Evolutionary conservation across 164 flowering plant species (phyloP).

Genomic region (Nymphaea colorata): DNA sequence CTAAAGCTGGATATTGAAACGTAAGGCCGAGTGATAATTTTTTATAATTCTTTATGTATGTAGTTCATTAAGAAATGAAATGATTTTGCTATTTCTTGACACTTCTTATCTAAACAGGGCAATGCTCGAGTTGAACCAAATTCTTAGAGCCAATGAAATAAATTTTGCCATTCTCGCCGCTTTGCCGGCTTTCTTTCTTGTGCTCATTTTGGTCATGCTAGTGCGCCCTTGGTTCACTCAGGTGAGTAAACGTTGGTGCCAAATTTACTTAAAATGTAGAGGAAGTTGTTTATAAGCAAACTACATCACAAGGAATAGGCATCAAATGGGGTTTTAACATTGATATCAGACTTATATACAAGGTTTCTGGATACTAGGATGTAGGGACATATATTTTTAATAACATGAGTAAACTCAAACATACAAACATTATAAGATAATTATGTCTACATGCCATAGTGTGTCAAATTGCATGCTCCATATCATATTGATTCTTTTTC

Average conservation of each 20-base stretch:
- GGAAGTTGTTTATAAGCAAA: no score
- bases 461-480: no score
- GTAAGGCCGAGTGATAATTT: constrained; percentile 34
- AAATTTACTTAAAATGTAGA: no score
- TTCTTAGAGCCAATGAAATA: constrained; percentile 91
- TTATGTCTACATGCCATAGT: no score
- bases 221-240: constrained; percentile 67
- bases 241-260: constrained; percentile 23
- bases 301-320: no score
- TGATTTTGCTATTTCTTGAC: constrained; percentile 4
- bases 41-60: not conserved
- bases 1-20: constrained; percentile 90
- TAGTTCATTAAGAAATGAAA: not conserved
- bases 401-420: no score
- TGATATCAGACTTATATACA: no score
- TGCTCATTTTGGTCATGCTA: constrained; percentile 45
- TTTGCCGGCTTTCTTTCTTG: constrained; percentile 83
- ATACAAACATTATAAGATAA: no score
- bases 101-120: constrained; percentile 46
- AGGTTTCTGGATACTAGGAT: no score
- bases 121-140: constrained; percentile 94
- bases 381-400: no score
- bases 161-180: constrained; percentile 97
- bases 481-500: no score
- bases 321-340: no score